Conservation (phyloP, 2,329 filamentous ascomycete genomes). For the Trichoderma sp. region DNA sequence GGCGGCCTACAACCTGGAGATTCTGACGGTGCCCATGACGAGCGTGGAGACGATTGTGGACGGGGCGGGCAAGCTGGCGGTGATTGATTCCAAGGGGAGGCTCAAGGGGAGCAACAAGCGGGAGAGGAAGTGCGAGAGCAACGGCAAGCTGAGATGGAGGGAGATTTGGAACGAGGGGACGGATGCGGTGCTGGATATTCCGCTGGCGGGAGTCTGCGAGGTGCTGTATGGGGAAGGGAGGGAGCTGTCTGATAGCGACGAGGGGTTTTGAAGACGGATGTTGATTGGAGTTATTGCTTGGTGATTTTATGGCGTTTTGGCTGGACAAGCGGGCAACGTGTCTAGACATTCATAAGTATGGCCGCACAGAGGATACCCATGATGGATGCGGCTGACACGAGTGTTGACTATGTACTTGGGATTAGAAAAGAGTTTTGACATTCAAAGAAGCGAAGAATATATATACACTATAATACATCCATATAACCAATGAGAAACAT, state of each 20-base stretch:
- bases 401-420: no score
- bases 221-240: slow-evolving; percentile 73
- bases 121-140: slow-evolving; percentile 37
- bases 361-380: not conserved
- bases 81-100: slow-evolving; percentile 68
- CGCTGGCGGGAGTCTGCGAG: slow-evolving; percentile 91
- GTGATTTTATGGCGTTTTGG: slow-evolving; percentile 3
- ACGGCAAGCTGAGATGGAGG: slow-evolving; percentile 63
- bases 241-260: slow-evolving; percentile 28
- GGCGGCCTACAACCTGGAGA: slow-evolving; percentile 84
- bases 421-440: not conserved
- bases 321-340: not conserved
- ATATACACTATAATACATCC: no score
- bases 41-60: slow-evolving; percentile 90
- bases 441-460: no score
- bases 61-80: slow-evolving; percentile 79
- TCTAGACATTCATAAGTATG: not conserved
- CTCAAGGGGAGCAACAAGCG: slow-evolving; percentile 38
- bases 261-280: not conserved
- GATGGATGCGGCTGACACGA: not conserved
- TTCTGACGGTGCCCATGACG: slow-evolving; percentile 75
- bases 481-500: no score
- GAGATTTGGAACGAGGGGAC: slow-evolving; percentile 87
- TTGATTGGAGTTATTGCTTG: not conserved
- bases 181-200: slow-evolving; percentile 96